Conservation (phyloP, 768 basidiomycete genomes). For the Podaxis rugospora region DNA sequence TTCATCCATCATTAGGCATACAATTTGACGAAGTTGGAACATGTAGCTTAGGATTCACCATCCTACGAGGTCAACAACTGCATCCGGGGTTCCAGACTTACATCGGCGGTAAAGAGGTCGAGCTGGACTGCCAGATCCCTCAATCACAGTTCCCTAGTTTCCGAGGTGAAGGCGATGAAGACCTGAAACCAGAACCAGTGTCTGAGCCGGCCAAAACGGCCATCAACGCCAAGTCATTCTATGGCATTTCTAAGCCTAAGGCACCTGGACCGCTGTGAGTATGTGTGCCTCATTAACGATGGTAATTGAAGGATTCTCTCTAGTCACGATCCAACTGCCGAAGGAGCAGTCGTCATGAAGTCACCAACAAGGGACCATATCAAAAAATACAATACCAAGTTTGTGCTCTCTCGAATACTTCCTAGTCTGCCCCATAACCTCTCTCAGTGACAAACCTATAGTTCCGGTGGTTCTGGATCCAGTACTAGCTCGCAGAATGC, state of each 20-base stretch:
- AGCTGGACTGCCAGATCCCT: slow-evolving; percentile 50
- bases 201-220: slow-evolving; percentile 17
- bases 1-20: not conserved
- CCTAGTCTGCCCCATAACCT: slow-evolving; percentile 4
- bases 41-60: slow-evolving; percentile 53
- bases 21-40: not conserved
- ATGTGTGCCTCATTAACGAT: not conserved
- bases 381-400: slow-evolving; percentile 71
- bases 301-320: not conserved
- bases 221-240: slow-evolving; percentile 46
- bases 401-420: slow-evolving; percentile 6
- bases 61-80: slow-evolving; percentile 57
- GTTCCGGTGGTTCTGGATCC: slow-evolving; percentile 91
- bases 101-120: slow-evolving; percentile 58
- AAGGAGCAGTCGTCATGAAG: slow-evolving; percentile 85
- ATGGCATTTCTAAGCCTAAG: slow-evolving; percentile 38
- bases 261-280: slow-evolving; percentile 43
- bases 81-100: slow-evolving; percentile 39
- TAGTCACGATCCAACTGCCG: slow-evolving; percentile 74
- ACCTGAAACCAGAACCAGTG: not conserved
- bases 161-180: slow-evolving; percentile 11
- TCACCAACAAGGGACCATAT: slow-evolving; percentile 65
- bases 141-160: slow-evolving; percentile 47
- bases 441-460: slow-evolving; percentile 51
- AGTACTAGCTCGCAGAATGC: slow-evolving; percentile 65